A percentile compares a stretch with the other conserved stretches of the same genome.
These are phyloP conservation scores for Didymella lethalis DNA, from an alignment of 2,329 filamentous ascomycete species.

Conservation along the genomic window DNA sequence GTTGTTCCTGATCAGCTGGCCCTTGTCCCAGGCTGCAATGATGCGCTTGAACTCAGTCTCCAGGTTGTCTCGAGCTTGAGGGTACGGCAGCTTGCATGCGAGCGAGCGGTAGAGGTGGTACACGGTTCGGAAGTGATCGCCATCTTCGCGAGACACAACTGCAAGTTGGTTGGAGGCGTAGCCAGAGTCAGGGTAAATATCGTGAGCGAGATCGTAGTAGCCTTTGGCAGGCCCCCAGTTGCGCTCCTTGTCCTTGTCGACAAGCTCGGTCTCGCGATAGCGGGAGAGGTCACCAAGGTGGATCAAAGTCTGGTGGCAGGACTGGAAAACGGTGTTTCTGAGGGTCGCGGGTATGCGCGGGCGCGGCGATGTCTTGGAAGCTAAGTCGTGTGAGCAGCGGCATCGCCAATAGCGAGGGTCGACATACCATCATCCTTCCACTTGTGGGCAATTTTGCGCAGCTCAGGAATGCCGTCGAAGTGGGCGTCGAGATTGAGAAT, in stretches of 20 bases:
- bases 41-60: constrained; percentile 79
- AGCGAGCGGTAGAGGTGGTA: constrained; percentile 90
- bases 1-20: constrained; percentile 58
- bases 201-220: constrained; percentile 83
- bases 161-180: constrained; percentile 89
- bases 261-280: constrained; percentile 78
- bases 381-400: constrained; percentile 50
- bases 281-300: constrained; percentile 89
- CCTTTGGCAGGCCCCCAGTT: constrained; percentile 82
- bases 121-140: constrained; percentile 81
- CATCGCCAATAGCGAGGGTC: not conserved
- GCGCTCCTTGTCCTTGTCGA: constrained; percentile 70
- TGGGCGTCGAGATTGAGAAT: constrained; percentile 76
- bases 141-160: constrained; percentile 80
- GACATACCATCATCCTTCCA: constrained; percentile 49
- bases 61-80: constrained; percentile 77
- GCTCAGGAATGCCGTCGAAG: constrained; percentile 64
- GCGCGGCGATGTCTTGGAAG: constrained; percentile 39
- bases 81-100: constrained; percentile 76
- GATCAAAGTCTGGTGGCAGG: constrained; percentile 83
- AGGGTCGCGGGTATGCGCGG: constrained; percentile 58
- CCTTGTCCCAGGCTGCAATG: constrained; percentile 63
- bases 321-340: constrained; percentile 68
- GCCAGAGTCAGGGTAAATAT: constrained; percentile 79
- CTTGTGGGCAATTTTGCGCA: constrained; percentile 63